Conservation (phyloP, 169 alveolate species). For the Plasmodium gallinaceum region DNA sequence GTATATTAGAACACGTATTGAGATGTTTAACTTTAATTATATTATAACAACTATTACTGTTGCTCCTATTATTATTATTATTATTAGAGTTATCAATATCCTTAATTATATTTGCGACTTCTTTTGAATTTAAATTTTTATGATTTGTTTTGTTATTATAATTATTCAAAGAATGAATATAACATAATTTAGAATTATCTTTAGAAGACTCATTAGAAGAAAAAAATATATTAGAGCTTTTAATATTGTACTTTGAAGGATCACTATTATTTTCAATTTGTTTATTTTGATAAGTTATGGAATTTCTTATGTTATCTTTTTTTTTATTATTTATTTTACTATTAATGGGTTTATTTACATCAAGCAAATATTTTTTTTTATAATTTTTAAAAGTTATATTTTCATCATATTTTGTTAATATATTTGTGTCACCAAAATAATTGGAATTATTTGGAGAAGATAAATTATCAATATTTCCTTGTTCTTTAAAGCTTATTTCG, state of each 20-base stretch:
- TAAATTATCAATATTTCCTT: not conserved
- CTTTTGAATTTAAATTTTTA: too few relatives aligned
- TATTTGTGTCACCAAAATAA: not conserved
- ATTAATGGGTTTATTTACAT: conserved; percentile 4
- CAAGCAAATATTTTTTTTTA: not conserved
- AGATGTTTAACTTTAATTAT: not conserved
- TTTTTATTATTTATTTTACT: conserved; percentile 9
- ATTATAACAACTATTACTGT: not conserved
- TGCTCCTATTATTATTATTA: not conserved
- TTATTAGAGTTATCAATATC: not conserved
- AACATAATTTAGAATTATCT: too few relatives aligned
- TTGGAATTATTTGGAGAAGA: conserved; percentile 17
- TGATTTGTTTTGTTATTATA: too few relatives aligned
- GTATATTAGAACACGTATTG: not conserved
- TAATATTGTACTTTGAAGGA: not conserved
- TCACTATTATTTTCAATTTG: not conserved
- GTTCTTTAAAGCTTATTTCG: not conserved
- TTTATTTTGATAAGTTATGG: not conserved
- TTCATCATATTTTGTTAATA: conserved; percentile 27
- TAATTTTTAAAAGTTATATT: conserved; percentile 2
- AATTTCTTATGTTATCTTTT: not conserved
- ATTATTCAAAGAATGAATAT: too few relatives aligned
- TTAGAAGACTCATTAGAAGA: too few relatives aligned
- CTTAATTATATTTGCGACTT: too few relatives aligned
- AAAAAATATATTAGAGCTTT: not conserved